Evolutionary conservation across 2,329 filamentous ascomycete species (phyloP), one percentile per base, ranked within the genome.

Genomic region (Aspergillus udagawae): DNA sequence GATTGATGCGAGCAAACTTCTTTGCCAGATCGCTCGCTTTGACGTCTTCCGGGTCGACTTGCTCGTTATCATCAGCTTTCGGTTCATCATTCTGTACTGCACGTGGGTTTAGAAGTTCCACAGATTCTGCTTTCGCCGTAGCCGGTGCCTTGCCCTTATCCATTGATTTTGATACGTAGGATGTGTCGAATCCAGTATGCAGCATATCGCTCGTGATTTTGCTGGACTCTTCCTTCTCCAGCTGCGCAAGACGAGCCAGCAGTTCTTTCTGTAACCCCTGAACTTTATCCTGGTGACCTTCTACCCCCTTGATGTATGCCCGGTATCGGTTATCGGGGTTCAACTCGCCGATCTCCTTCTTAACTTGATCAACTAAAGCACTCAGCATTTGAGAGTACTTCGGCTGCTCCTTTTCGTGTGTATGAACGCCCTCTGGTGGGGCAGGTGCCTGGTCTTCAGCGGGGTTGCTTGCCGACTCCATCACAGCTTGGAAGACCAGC

Each of bases 301-400:
- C 83, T 17, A 97, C 84, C 67, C 94, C 93, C 50, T 83, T 82
- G 28, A 95, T 80, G 79, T 95, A 97, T 53, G 83, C 87, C 50
- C 83, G 80, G 70, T 90, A 92, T 52, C 90, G 79, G 64, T 87
- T 84, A 21, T 83, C 81, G 60, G 88, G 86, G 74, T 89, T 89
- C 21, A 73, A 70, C 70, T 92, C 89, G 55, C 92, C 90, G 38
- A 96, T 81, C 52, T 89, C 85, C 63, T 90, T 86, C 75, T 96
- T 97, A 45, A 97, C 92, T 75, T 96, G 90, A 68, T 99, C 94
- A 21, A 97, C 83, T 67, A 99, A 76, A n/a, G 88, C 86, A n/a
- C 90, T 90, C 89, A 99, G 92, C 94, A 99, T 99, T 80, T 95
- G 91, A 42, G 91, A 94, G 71, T 96, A 99, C 14, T 87, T 89